Percentiles rank a stretch among this genome's conserved stretches.
Conservation (phyloP, 2,329 filamentous ascomycete genomes). For the Diplocarpon mali region DNA sequence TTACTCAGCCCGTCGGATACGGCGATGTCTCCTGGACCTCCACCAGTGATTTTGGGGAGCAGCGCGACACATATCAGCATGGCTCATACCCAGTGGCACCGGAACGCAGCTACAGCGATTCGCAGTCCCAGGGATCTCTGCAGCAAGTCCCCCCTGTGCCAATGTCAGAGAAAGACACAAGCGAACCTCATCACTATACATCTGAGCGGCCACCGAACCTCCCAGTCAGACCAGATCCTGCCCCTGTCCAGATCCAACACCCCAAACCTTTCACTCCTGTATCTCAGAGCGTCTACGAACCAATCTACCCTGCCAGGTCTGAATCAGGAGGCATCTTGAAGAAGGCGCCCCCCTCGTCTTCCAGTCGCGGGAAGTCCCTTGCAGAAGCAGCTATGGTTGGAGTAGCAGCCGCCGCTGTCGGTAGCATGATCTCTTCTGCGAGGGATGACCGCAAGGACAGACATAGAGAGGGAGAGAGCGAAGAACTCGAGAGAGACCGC, state of each 20-base stretch:
- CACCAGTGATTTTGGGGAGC: slow-evolving; percentile 23
- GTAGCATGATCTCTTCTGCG: slow-evolving; percentile 34
- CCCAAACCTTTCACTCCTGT: slow-evolving; percentile 71
- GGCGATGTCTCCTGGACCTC: slow-evolving; percentile 30
- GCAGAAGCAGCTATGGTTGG: slow-evolving; percentile 37
- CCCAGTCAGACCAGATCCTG: slow-evolving; percentile 41
- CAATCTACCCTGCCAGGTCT: slow-evolving; percentile 27
- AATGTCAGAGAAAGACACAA: slow-evolving; percentile 2
- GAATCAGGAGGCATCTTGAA: slow-evolving; percentile 18
- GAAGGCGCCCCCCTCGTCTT: slow-evolving; percentile 19
- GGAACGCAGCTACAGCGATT: slow-evolving; percentile 1
- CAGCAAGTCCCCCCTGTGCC: slow-evolving; percentile 3
- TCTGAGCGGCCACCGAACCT: slow-evolving; percentile 32
- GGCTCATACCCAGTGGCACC: slow-evolving; percentile 5
- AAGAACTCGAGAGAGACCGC: slow-evolving; percentile 6
- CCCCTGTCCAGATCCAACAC: slow-evolving; percentile 68
- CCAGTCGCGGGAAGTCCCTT: slow-evolving; percentile 31
- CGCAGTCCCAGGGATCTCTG: slow-evolving; percentile 32
- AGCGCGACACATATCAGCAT: slow-evolving; percentile 3
- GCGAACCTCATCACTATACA: slow-evolving; percentile 13
- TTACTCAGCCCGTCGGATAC: slow-evolving; percentile 46
- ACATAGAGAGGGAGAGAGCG: slow-evolving; percentile 15
- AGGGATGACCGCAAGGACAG: slow-evolving; percentile 22
- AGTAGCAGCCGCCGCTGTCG: slow-evolving; percentile 38
- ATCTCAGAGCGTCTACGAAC: slow-evolving; percentile 54